These are phyloP conservation scores for Candida loeiensis DNA, from an alignment of 805 yeast species.

Conservation along the genomic window DNA sequence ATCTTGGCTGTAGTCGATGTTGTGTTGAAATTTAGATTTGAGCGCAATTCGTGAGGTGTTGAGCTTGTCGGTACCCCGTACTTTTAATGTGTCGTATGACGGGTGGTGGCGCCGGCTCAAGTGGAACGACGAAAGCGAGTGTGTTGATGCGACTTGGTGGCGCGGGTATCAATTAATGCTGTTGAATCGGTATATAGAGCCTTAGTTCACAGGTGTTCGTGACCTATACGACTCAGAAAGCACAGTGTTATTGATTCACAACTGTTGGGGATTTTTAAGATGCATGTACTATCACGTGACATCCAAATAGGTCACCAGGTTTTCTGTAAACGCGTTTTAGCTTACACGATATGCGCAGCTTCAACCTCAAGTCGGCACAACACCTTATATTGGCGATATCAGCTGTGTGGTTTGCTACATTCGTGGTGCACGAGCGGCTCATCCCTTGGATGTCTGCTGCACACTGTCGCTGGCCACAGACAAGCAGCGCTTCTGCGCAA, in stretches of 20 bases:
- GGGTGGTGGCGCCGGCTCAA: too few species aligned
- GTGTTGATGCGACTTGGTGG: too few species aligned
- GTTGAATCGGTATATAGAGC: too few species aligned
- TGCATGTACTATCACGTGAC: neutral
- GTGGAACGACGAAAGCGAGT: too few species aligned
- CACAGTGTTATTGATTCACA: too few species aligned
- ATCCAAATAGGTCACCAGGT: neutral
- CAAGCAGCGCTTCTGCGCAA: neutral
- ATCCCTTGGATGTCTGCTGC: slow-evolving; percentile 26
- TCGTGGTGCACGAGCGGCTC: slow-evolving; percentile 31
- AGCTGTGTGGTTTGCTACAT: slow-evolving; percentile 26
- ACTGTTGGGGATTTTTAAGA: too few species aligned
- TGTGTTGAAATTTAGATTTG: neutral
- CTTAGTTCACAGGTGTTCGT: too few species aligned
- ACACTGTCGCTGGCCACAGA: slow-evolving; percentile 33
- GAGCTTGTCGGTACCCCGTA: too few species aligned
- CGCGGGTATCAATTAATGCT: too few species aligned
- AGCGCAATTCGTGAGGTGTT: neutral
- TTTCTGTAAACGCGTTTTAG: neutral
- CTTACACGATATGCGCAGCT: neutral
- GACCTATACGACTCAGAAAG: too few species aligned
- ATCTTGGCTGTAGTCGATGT: too few species aligned
- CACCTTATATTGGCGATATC: slow-evolving; percentile 4
- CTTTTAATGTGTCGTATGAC: too few species aligned
- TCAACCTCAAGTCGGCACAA: slow-evolving; percentile 4